phyloP scores from a whole-genome alignment of 371 early-diverging fungal species.

The Mortierella sp. region DNA sequence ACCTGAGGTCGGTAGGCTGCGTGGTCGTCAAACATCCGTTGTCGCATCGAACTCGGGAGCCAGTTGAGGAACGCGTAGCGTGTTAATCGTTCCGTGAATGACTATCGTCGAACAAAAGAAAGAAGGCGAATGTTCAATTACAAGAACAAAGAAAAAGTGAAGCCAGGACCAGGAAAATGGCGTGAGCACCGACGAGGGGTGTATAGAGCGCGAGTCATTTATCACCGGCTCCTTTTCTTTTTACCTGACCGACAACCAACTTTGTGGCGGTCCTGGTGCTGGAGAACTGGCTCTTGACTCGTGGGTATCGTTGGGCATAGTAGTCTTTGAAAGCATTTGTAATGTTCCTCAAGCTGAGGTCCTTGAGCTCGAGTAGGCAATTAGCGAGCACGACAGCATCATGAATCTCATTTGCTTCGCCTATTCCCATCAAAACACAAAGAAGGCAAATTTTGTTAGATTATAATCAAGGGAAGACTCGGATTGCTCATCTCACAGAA shows the following conservation, averaged over 20 bases:
- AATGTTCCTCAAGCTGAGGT: slow-evolving; percentile 8
- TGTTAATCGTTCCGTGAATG: slow-evolving; percentile 3
- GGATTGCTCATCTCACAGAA: too few species aligned
- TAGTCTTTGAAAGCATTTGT: slow-evolving; percentile 5
- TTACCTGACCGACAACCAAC: slow-evolving; percentile 14
- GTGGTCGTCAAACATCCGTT: neutral
- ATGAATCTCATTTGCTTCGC: slow-evolving; percentile 13
- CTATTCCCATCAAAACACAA: neutral
- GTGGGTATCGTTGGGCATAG: slow-evolving; percentile 3
- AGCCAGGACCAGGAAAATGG: neutral
- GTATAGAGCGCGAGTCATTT: too few species aligned
- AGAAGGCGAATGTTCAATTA: neutral
- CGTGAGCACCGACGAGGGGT: too few species aligned
- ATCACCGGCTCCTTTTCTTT: neutral
- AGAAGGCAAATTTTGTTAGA: neutral
- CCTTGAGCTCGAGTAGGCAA: slow-evolving; percentile 17
- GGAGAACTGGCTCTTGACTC: neutral
- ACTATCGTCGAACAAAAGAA: neutral
- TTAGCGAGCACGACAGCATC: slow-evolving; percentile 25
- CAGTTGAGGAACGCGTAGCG: slow-evolving; percentile 15
- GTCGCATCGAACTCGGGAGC: slow-evolving; percentile 7
- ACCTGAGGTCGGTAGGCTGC: slow-evolving; percentile 21
- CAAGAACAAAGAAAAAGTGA: neutral
- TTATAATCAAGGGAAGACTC: too few species aligned
- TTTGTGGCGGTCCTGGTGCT: neutral